Base-by-base conservation (phyloP, 2,329 filamentous ascomycete genomes). In the Ophiostoma piceae region DNA sequence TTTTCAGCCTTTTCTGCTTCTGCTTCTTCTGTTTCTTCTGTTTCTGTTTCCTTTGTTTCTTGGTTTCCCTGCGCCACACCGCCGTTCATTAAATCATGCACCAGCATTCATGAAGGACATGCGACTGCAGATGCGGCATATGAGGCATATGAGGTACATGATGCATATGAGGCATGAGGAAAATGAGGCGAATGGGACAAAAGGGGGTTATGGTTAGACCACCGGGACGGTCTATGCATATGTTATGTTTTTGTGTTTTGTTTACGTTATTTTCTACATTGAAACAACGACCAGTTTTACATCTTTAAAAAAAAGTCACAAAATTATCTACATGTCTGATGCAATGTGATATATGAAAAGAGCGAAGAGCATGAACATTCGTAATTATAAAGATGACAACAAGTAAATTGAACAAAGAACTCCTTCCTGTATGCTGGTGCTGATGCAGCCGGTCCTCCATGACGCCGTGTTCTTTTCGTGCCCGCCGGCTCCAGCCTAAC, bases 371-470 rank as follows among this genome's bases (percentile, higher is more conserved):
- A 69, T 39, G 12, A 54, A 39, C 32, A 43, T 66, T 66, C 16
- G 14, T n/a, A 2, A 65, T 47, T 35, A 6, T n/a, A 64, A 47
- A 12, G 22, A 19, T 26, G 14, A 12, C 37, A 29, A 16, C 35
- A 35, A n/a, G 9, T 16, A 43, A 60, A 35, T 14, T 65, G 12
- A 41, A 16, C 54, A 51, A 32, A 19, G 51, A 71, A 71, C 68
- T 65, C 71, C 71, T 54, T 65, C 71, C 71, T 54, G 26, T 41
- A 57, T 57, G 22, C 51, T 26, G 26, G 8, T 35, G 35, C 35
- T 35, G 35, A 68, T 71, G 69, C 67, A 72, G 51, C 67, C 69
- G 19, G 39, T 60, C 69, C 68, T 43, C n/a, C 41, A 32, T 66
- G 65, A 71, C 70, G 68, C 69, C 69, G 32, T n/a, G 12, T 41